Conservation (phyloP, 129 eudicot species). For the Flaveria robusta region DNA sequence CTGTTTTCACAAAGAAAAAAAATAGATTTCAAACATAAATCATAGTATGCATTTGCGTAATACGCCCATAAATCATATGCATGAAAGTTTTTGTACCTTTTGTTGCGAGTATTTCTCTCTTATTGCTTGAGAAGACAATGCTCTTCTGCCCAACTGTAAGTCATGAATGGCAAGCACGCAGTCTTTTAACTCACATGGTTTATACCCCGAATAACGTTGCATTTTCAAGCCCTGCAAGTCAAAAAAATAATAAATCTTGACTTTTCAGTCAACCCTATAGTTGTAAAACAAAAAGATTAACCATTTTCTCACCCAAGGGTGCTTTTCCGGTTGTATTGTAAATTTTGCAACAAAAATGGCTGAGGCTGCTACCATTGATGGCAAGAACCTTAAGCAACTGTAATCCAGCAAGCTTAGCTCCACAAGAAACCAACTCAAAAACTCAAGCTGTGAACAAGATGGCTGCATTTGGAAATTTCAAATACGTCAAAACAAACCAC, state of each 20-base stretch:
- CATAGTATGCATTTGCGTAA: neutral
- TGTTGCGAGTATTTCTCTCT: conserved; percentile 65
- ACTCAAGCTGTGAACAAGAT: conserved; percentile 48
- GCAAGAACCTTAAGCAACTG: conserved; percentile 61
- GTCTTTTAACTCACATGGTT: conserved; percentile 59
- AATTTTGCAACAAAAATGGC: conserved; percentile 64
- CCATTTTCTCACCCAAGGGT: conserved; percentile 71
- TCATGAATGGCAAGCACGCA: conserved; percentile 73
- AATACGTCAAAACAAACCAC: conserved; percentile 19
- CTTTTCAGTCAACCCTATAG: neutral
- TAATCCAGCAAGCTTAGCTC: conserved; percentile 79
- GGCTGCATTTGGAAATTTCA: conserved; percentile 37
- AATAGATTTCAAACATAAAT: conserved; percentile 1
- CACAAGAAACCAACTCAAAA: conserved; percentile 62
- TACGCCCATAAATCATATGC: neutral
- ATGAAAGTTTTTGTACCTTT: conserved; percentile 48
- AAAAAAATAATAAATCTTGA: conserved; percentile 13
- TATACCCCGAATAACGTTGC: conserved; percentile 63
- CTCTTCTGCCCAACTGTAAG: conserved; percentile 52
- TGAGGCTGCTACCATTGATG: conserved; percentile 80
- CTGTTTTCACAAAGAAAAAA: conserved; percentile 46
- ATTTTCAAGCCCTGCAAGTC: conserved; percentile 53
- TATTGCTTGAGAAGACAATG: conserved; percentile 49
- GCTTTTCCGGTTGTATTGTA: conserved; percentile 55
- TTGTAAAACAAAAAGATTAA: neutral